These are phyloP conservation scores for Blastomyces gilchristii DNA, from an alignment of 2,329 filamentous ascomycete species.

Conservation along the genomic window DNA sequence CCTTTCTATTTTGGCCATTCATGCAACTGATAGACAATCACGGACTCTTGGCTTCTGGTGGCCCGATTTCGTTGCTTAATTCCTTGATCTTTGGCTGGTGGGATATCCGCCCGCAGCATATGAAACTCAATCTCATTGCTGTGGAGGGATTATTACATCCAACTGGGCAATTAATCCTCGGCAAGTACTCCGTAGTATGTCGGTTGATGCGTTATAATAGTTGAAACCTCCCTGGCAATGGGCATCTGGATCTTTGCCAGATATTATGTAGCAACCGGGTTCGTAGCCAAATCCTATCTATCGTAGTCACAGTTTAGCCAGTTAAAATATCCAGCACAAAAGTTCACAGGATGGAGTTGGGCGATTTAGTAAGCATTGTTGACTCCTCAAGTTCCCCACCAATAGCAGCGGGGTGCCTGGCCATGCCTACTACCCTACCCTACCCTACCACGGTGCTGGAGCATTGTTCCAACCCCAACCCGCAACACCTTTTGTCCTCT, in stretches of 20 bases:
- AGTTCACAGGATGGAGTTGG: not conserved
- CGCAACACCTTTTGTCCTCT: not conserved
- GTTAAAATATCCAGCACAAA: not conserved
- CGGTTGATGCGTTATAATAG: not conserved
- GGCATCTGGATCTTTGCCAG: too few relatives aligned
- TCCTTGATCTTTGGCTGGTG: not conserved
- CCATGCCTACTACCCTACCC: too few relatives aligned
- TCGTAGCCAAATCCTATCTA: not conserved
- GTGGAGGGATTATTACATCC: too few relatives aligned
- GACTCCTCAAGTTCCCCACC: not conserved
- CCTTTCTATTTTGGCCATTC: not conserved
- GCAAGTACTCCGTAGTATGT: not conserved
- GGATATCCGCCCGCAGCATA: not conserved
- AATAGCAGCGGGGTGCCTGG: not conserved
- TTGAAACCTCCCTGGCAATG: not conserved
- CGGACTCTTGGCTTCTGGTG: not conserved
- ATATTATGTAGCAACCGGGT: not conserved
- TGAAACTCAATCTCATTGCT: too few relatives aligned
- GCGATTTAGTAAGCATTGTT: not conserved
- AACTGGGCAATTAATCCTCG: not conserved
- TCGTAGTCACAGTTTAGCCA: not conserved
- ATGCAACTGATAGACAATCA: not conserved
- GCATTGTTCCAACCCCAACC: not conserved
- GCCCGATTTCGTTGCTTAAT: not conserved
- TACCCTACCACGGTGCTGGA: not conserved